Conservation (phyloP, 192 early-diverging fungal species). For the Coemansia sp. region DNA sequence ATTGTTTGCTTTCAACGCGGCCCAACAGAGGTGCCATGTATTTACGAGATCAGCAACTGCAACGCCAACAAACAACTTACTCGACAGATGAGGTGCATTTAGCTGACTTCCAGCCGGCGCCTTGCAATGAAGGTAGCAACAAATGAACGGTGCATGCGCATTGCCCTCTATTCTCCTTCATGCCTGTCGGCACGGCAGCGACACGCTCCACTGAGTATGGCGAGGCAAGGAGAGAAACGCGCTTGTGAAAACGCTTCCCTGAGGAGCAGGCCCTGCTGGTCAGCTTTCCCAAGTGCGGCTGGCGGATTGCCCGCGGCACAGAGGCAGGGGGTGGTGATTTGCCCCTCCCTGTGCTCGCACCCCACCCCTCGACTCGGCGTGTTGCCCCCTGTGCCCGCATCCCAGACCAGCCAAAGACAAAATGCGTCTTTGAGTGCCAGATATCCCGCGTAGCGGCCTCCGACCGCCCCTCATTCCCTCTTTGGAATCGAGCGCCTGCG, state of each 20-base stretch:
- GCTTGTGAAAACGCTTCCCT: too few species aligned
- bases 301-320: neutral
- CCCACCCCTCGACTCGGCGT: neutral
- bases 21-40: too few species aligned
- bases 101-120: too few species aligned
- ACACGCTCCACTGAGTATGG: neutral
- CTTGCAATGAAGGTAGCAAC: neutral
- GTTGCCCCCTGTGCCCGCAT: neutral
- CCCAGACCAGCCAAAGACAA: constrained; percentile 1
- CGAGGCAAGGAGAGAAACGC: too few species aligned
- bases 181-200: neutral
- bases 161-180: neutral
- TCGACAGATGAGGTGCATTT: too few species aligned
- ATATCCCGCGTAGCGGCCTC: neutral
- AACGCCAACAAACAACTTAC: too few species aligned
- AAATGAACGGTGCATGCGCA: neutral
- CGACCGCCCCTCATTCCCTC: neutral
- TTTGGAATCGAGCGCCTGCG: neutral
- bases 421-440: neutral
- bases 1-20: too few species aligned
- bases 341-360: neutral
- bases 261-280: too few species aligned
- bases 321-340: neutral
- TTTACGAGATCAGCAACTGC: too few species aligned
- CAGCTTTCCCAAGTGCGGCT: too few species aligned